Percentiles rank a stretch among this genome's conserved stretches.
Conservation (phyloP, 768 basidiomycete species). For the Leccinellum rugosiceps region DNA sequence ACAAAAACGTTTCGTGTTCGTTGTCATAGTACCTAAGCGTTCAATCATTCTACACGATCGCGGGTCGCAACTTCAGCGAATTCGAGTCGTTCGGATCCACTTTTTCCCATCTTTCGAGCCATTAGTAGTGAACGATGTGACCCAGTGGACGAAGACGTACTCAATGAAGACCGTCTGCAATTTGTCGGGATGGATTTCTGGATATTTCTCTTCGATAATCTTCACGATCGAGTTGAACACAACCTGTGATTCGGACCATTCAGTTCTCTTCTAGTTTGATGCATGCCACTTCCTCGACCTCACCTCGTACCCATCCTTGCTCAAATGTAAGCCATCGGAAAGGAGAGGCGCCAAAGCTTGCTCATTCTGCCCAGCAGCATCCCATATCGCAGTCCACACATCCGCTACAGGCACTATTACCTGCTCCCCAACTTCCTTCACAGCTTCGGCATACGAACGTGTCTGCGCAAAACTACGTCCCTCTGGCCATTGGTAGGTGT, state of each 20-base stretch:
- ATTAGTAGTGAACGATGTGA: conserved; percentile 5
- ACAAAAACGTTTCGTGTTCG: conserved; percentile 9
- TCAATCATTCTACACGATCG: conserved; percentile 4
- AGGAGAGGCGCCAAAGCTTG: conserved; percentile 49
- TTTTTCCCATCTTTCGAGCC: conserved; percentile 23
- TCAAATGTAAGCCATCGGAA: conserved; percentile 80
- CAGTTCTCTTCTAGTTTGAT: conserved; percentile 3
- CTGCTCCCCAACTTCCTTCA: conserved; percentile 54
- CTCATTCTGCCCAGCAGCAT: conserved; percentile 65
- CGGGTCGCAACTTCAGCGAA: conserved; percentile 21
- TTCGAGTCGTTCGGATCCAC: conserved; percentile 19
- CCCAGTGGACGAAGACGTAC: conserved; percentile 41
- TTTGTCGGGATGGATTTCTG: conserved; percentile 67
- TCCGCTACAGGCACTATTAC: conserved; percentile 65
- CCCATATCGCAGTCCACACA: conserved; percentile 70
- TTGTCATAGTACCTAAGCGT: conserved; percentile 12
- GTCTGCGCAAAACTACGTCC: conserved; percentile 61
- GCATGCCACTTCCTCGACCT: conserved; percentile 19
- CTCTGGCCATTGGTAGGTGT: conserved; percentile 49
- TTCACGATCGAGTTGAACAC: conserved; percentile 61
- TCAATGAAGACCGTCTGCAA: conserved; percentile 55
- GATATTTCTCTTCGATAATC: conserved; percentile 54
- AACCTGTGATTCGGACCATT: conserved; percentile 44
- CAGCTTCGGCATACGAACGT: conserved; percentile 67
- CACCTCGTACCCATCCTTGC: conserved; percentile 69